Evolutionary conservation across 139 green algal genomes (phyloP), one percentile per base, ranked within the genome.

Genomic region (Chlamydomonas sp.): DNA sequence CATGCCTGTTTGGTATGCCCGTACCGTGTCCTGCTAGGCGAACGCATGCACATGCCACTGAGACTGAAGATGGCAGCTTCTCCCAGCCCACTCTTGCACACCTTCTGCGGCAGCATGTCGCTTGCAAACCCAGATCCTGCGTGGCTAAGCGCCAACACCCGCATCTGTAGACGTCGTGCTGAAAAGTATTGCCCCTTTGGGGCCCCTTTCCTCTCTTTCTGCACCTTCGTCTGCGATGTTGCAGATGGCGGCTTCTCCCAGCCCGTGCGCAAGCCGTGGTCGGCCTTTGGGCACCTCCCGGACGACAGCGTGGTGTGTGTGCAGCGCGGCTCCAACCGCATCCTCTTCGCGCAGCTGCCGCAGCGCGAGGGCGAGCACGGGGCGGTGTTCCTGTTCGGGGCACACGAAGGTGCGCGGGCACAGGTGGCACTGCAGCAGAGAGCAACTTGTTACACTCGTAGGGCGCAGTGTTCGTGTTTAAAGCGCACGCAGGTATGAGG

Each of bases 291-390:
- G 82, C 64, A 9, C 17, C 81, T 85, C 4, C 17, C 74, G 7
- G 87, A 88, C 8, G 87, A 88, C 63, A 77, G 87, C 4, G 20
- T 91, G 66, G 49, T 91, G 59, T 76, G 85, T n/a, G 17, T 31
- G 17, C 81, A 88, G 15, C 3, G 10, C 17, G 69, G 68, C 6
- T 91, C 87, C 2, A 66, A n/a, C 63, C 79, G 79, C 17, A 78
- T 91, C 58, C 82, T 91, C 4, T 91, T 85, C 20, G 87, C 79
- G 16, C 87, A 88, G 81, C 77, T 91, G 81, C 87, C 87, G 49
- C 57, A 64, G 57, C 68, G 59, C 8, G 81, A 79, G 61, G 87
- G 87, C 31, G 87, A 91, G 80, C 63, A 10, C 8, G 80, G 81
- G 1, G 31, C 76, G 7, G 87, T 83, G 5, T 91, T 85, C 77